A percentile compares a stretch with the other conserved stretches of the same genome.
These are phyloP conservation scores for Solanum dulcamara DNA, from an alignment of 257 asterid genomes.

Conservation along the genomic window DNA sequence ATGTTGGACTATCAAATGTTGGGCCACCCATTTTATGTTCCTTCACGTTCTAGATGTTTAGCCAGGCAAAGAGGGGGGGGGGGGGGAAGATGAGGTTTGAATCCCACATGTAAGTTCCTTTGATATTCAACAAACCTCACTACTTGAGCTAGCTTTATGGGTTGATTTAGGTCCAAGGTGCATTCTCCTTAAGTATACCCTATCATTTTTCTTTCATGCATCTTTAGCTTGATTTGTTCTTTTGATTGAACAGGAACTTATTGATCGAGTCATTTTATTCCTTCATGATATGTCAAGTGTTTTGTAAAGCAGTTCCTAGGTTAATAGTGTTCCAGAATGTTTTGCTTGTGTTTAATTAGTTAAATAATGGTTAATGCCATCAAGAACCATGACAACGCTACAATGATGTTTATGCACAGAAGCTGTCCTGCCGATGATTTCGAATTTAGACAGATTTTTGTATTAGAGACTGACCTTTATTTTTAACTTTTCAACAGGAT, in stretches of 20 bases:
- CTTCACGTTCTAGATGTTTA: neutral
- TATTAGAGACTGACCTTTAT: slow-evolving; percentile 2
- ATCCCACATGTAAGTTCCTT: neutral
- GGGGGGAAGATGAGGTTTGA: neutral
- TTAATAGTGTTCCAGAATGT: neutral
- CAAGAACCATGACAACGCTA: neutral
- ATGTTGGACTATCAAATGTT: neutral
- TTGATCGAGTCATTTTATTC: neutral
- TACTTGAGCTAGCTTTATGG: neutral
- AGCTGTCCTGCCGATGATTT: neutral
- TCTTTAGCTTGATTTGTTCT: neutral
- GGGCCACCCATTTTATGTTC: neutral
- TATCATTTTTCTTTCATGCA: neutral
- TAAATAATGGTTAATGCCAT: neutral
- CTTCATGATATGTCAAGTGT: neutral
- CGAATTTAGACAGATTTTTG: neutral
- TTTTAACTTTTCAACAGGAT: slow-evolving; percentile 42
- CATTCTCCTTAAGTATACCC: neutral
- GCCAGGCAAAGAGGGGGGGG: neutral
- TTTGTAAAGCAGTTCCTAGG: neutral
- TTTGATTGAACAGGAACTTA: neutral
- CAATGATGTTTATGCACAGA: neutral
- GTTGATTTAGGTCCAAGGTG: neutral
- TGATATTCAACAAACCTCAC: neutral
- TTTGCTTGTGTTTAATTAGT: neutral